phyloP scores from a whole-genome alignment of 2,329 filamentous ascomycete genomes.

The Xylaria sp. region DNA sequence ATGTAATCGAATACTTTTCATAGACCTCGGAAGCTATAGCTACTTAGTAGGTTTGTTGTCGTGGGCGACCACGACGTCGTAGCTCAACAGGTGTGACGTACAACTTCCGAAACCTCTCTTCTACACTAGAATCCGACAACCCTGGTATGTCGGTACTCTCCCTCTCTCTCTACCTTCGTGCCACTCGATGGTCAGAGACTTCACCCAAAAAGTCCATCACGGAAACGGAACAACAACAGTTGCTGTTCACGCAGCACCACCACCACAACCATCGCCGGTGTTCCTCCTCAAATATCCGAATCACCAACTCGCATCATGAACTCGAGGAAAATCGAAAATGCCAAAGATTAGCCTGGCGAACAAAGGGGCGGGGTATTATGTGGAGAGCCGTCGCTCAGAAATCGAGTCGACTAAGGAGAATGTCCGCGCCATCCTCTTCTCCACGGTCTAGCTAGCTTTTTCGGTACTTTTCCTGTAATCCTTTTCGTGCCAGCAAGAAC shows the following conservation, averaged over 20 bases:
- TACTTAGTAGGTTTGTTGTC: too few species aligned
- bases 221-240: too few species aligned
- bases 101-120: too few species aligned
- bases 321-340: not conserved
- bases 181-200: too few species aligned
- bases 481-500: slow-evolving; percentile 11
- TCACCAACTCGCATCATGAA: slow-evolving; percentile 4
- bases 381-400: slow-evolving; percentile 12
- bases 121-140: too few species aligned
- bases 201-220: too few species aligned
- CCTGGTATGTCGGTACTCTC: too few species aligned
- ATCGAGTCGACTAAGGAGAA: slow-evolving; percentile 2
- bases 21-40: too few species aligned
- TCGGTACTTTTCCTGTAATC: slow-evolving; percentile 17
- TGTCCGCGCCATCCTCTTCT: slow-evolving; percentile 9
- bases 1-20: too few species aligned
- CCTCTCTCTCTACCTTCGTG: too few species aligned
- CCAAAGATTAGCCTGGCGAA: slow-evolving; percentile 1
- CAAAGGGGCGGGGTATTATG: slow-evolving; percentile 16
- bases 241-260: not conserved
- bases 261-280: not conserved
- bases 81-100: too few species aligned
- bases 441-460: slow-evolving; percentile 17
- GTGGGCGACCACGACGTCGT: too few species aligned
- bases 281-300: slow-evolving; percentile 2